Conservation (phyloP, 306 rosid species). For the Rosa persica region DNA sequence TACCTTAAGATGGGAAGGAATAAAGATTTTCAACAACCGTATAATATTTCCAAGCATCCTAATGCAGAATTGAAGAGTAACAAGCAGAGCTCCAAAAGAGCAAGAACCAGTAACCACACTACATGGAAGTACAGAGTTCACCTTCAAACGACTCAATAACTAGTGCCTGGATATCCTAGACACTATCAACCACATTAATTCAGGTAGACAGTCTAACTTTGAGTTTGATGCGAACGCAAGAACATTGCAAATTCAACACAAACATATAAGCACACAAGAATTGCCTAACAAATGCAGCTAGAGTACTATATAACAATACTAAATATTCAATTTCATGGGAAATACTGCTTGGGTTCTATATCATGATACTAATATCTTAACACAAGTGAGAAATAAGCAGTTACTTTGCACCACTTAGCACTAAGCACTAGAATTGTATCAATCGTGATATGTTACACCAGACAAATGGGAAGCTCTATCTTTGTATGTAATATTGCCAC, state of each 20-base stretch:
- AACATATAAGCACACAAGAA: neutral
- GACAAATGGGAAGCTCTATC: neutral
- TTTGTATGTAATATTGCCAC: neutral
- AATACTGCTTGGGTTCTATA: neutral
- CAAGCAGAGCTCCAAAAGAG: constrained; percentile 5
- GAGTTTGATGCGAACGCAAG: neutral
- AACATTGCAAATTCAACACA: neutral
- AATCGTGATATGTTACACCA: neutral
- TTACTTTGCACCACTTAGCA: neutral
- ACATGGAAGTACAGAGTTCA: neutral
- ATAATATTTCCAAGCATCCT: constrained; percentile 9
- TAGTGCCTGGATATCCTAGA: neutral
- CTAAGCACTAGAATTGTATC: neutral
- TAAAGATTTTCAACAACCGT: constrained; percentile 7
- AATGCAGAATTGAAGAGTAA: constrained; percentile 15
- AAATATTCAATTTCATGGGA: neutral
- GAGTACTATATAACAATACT: neutral
- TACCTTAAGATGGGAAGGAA: constrained; percentile 54
- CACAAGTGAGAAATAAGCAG: neutral
- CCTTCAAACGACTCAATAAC: neutral
- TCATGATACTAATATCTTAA: neutral
- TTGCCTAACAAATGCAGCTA: neutral
- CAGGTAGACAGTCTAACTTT: neutral
- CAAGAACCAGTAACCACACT: neutral
- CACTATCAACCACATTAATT: neutral